These are phyloP conservation scores for Elongisporangium prolatum DNA, from an alignment of 352 stramenopile species.

Conservation along the genomic window DNA sequence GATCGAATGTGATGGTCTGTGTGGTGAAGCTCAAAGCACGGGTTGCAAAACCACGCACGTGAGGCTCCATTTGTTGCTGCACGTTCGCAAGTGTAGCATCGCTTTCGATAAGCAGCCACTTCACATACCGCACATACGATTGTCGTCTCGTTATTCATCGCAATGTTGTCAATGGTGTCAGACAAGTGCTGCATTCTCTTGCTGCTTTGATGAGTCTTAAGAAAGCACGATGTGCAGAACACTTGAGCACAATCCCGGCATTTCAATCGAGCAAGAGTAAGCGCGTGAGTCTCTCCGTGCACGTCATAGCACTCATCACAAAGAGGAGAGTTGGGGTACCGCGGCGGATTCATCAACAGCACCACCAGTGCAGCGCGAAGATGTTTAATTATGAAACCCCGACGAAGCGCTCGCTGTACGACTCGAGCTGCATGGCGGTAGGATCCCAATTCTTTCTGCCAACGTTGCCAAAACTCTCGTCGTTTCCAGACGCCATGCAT, in stretches of 20 bases:
- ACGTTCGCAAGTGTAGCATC: slow-evolving; percentile 16
- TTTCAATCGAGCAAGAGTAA: slow-evolving; percentile 17
- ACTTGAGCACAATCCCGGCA: slow-evolving; percentile 26
- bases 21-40: slow-evolving; percentile 26
- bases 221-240: slow-evolving; percentile 21
- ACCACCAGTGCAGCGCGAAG: slow-evolving; percentile 6
- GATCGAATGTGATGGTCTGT: not conserved
- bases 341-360: slow-evolving; percentile 11
- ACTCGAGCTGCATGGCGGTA: slow-evolving; percentile 1
- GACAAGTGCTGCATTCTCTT: slow-evolving; percentile 32
- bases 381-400: slow-evolving; percentile 6
- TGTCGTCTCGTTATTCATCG: slow-evolving; percentile 10
- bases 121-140: slow-evolving; percentile 23
- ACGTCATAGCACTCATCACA: slow-evolving; percentile 25
- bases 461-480: slow-evolving; percentile 15
- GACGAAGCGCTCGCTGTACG: slow-evolving; percentile 11
- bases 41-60: slow-evolving; percentile 8
- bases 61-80: not conserved
- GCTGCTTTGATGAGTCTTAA: slow-evolving; percentile 16
- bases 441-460: slow-evolving; percentile 10
- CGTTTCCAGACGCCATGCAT: slow-evolving; percentile 6
- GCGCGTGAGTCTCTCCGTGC: not conserved
- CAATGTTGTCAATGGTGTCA: slow-evolving; percentile 21
- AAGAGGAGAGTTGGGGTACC: slow-evolving; percentile 26
- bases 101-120: slow-evolving; percentile 8